Evolutionary conservation across 2,329 filamentous ascomycete genomes (phyloP), one percentile per base, ranked within the genome.

Genomic region (Colletotrichum agaves): DNA sequence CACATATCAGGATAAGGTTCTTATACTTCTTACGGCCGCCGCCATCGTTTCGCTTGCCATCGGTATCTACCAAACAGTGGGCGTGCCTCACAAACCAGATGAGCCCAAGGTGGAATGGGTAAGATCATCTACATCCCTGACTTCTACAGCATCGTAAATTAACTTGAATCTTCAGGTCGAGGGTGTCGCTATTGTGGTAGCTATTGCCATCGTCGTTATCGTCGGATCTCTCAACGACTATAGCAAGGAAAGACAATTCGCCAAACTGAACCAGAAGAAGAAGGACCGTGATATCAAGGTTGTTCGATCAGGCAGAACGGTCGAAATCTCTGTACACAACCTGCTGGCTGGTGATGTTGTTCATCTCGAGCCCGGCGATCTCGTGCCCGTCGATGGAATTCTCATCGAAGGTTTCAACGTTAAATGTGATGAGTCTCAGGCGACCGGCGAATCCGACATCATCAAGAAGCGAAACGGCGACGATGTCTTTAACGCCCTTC

Each of bases 1-100:
- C 73, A 93, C 92, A 0, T 93, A 93, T 77, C 93, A 94, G 79
- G 92, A 94, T 83, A 94, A 94, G 76, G 90, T 94, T 3, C 81
- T 94, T 50, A 91, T 93, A 66, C 81, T 93, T 5, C 82, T 93
- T 61, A 91, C 90, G 0, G 82, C 87, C 55, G 92, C 92, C 47
- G 92, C 92, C 3, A 83, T 88, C 41, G 87, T 94, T 56, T 93
- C 91, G 49, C 83, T 94, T 47, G 90, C 89, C 5, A 85, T 94
- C 46, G 92, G 92, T 53, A 82, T 94, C 0, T 94, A 93, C 76
- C 90, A 93, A 76, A 91, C 90, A 0, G 90, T 93, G 75, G 90
- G 90, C 12, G 80, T 81, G 19, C 72, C 83, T 4, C 88, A 91
- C 69, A 74, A 81, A 3, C 62, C 77, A 0, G 82, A 76, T 5